Evolutionary conservation across 768 basidiomycete genomes (phyloP), one percentile per base, ranked within the genome.

Genomic region (Termitomyces sp.): DNA sequence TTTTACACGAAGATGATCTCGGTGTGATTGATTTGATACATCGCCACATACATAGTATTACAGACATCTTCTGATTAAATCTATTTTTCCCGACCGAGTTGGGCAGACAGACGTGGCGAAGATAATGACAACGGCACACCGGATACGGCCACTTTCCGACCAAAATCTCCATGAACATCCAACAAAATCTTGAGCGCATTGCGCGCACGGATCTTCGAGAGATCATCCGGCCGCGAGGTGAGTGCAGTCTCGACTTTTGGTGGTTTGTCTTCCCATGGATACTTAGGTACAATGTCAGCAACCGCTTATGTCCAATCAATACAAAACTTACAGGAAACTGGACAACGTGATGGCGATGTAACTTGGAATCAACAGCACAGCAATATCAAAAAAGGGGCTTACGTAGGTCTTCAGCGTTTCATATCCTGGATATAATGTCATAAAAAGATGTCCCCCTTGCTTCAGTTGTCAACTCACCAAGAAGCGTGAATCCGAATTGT

Each of bases 111-210:
- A 63, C 70, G 76, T 54, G 77, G 77, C 59, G 75, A 72, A 40
- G 74, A 69, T 62, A 80, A 57, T 18, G 76, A 75, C 61, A 79
- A 64, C 40, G 76, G 74, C 50, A 70, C 67, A 59, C 72, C 74
- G 44, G 75, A 72, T 50, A 71, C 72, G 30, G 77, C 76, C 16
- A 80, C 82, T 47, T 83, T 80, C 52, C 84, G 79, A 28, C 88
- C 88, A 75, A 93, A 90, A 70, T 94, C 91, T n/a, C 91, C 90
- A 72, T 93, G 91, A 41, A 92, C 89, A 66, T 94, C 93, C 69
- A 95, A 75, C 62, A 95, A 72, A 60, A 94, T 93, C 73, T 95
- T 94, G 67, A 99, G 82, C 14, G 95, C 96, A 78, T 98, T 98
- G 58, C 96, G 82, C 20, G 97, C 96, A 56, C 97, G 84, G 46